Percentiles rank a stretch among this genome's conserved stretches.
Conservation (phyloP, 768 basidiomycete species). For the Suillus placidus region DNA sequence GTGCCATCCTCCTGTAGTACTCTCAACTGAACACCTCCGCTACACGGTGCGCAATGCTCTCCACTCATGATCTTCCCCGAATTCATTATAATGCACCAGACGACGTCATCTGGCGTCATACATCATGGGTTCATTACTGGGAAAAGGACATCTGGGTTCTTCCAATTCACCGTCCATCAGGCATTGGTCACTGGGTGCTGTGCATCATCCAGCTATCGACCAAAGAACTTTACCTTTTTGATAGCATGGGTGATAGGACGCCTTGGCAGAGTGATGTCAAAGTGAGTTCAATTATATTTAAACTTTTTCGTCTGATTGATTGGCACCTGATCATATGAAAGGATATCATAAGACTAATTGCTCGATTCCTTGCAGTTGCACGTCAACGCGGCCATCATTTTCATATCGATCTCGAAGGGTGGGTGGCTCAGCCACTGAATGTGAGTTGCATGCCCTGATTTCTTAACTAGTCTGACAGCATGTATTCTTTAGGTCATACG, state of each 20-base stretch:
- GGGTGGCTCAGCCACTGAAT: neutral
- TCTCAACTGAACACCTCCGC: neutral
- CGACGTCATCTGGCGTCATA: slow-evolving; percentile 27
- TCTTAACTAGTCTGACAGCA: too few relatives aligned
- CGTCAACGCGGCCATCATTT: neutral
- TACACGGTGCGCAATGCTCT: slow-evolving; percentile 12
- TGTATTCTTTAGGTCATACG: neutral
- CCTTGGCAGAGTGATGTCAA: neutral
- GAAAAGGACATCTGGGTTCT: slow-evolving; percentile 36
- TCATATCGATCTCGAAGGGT: neutral
- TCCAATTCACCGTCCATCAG: slow-evolving; percentile 34
- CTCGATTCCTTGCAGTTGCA: neutral
- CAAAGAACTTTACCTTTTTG: neutral
- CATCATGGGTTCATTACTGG: slow-evolving; percentile 30
- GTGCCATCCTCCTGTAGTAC: slow-evolving; percentile 14
- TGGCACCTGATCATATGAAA: neutral
- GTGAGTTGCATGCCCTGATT: neutral
- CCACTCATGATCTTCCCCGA: slow-evolving; percentile 13
- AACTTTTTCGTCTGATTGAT: neutral
- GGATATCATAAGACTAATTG: neutral
- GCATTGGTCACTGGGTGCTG: slow-evolving; percentile 36
- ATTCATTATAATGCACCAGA: slow-evolving; percentile 10
- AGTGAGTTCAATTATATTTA: neutral
- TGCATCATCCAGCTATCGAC: slow-evolving; percentile 14
- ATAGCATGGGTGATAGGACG: neutral